Evolutionary conservation across 1,284 basidiomycete species (phyloP), one percentile per base, ranked within the genome.

Genomic region (Trametes polyzona): DNA sequence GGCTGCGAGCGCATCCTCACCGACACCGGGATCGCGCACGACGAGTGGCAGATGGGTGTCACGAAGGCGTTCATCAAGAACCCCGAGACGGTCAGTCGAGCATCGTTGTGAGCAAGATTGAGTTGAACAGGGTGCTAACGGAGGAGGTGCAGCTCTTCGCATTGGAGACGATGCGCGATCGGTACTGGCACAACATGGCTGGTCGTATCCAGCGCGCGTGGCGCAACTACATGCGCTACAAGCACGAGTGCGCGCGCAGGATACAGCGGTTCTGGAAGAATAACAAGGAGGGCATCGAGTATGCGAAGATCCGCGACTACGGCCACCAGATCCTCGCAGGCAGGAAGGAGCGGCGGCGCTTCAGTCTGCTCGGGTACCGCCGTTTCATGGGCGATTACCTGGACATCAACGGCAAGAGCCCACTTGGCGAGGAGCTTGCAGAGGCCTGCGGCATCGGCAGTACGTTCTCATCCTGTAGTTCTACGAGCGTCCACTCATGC

Each of bases 101-200:
- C 8, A 14, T 47, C 2, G 16, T 9, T n/a, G n/a, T n/a, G n/a
- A n/a, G n/a, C n/a, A n/a, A n/a, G n/a, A 1, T 33, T 35, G 1
- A 44, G 12, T 39, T 47, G 14, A 33, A 23, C 12, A 5, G 1
- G 49, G 47, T 4, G 17, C 29, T 50, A 14, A 50, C 12, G 23
- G 11, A 8, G 4, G 57, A 8, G 4, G 57, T 48, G 0, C 63
- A 96, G 92, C 85, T 99, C 21, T 99, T 99, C 73, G 97, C 96
- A 19, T 80, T 99, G 52, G 96, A 99, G 77, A 96, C 95, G 19
- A 98, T 99, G 94, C 89, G 96, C 52, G 97, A 99, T 72, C 87
- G 92, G 56, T 99, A 99, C 76, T 99, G 97, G 97, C 97, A 99
- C 75, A 98, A 98, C 71, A 99, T 99, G 96, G 96, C 96, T 0